A percentile compares a stretch with the other conserved stretches of the same genome.
Evolutionary conservation across 495 filamentous ascomycete species (phyloP).

Genomic region (Rusavskia elegans): DNA sequence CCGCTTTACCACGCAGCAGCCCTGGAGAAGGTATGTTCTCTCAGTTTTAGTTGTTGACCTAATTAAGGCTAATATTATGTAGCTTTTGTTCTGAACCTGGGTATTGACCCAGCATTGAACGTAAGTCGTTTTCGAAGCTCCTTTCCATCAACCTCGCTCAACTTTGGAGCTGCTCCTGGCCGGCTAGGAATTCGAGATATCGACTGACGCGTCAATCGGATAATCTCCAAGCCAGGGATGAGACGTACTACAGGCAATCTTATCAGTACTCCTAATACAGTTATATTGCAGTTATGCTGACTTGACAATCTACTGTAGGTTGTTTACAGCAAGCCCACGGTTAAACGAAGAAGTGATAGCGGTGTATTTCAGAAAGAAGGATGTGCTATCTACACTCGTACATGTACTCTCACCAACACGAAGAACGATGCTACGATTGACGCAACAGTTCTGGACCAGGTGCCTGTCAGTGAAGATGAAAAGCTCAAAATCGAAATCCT

Average conservation of each 20-base stretch:
- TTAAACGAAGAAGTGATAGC: constrained; percentile 29
- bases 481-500: constrained; percentile 36
- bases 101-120: constrained; percentile 46
- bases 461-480: constrained; percentile 53
- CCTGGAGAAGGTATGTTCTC: constrained; percentile 27
- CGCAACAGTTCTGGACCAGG: constrained; percentile 45
- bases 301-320: no score
- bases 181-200: no score
- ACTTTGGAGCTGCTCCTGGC: no score
- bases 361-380: constrained; percentile 43
- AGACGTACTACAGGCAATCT: no score
- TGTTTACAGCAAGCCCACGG: constrained; percentile 43
- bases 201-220: no score
- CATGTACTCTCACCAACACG: constrained; percentile 42
- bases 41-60: no score
- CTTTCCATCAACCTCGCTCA: no score
- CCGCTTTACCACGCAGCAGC: constrained; percentile 37
- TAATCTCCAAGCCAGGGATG: no score
- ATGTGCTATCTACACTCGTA: constrained; percentile 39
- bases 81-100: constrained; percentile 42
- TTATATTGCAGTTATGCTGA: no score
- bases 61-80: no score
- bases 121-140: constrained; percentile 15
- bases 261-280: no score
- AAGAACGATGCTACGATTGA: constrained; percentile 29